Evolutionary conservation across 768 basidiomycete species (phyloP).

Genomic region (Amanita subjunquillea): DNA sequence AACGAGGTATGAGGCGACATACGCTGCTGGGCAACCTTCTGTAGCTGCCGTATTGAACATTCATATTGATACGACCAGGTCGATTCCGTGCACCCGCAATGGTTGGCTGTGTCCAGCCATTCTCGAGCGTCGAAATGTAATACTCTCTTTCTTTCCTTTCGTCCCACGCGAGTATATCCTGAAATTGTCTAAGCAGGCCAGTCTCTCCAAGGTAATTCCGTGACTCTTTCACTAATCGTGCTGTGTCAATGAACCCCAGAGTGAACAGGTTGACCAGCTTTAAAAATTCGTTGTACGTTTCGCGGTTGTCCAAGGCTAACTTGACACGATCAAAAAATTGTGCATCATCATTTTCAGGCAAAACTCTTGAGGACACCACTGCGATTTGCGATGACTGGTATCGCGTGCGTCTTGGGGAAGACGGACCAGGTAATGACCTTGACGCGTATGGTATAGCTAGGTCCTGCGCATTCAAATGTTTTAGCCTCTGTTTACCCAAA

Average conservation of each 20-base stretch:
- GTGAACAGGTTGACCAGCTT: constrained; percentile 93
- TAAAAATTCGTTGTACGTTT: constrained; percentile 88
- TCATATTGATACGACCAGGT: constrained; percentile 57
- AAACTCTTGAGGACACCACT: constrained; percentile 16
- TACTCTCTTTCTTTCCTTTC: constrained; percentile 55
- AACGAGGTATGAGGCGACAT: constrained; percentile 21
- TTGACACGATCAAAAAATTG: constrained; percentile 92
- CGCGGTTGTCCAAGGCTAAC: constrained; percentile 57
- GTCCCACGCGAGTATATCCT: constrained; percentile 83
- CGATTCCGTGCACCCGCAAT: constrained; percentile 28
- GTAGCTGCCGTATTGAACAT: constrained; percentile 80
- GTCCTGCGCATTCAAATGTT: constrained; percentile 29
- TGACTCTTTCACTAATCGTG: constrained; percentile 73
- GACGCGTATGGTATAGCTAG: constrained; percentile 25
- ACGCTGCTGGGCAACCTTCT: constrained; percentile 73
- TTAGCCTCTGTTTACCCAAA: constrained; percentile 22
- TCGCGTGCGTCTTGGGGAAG: constrained; percentile 24
- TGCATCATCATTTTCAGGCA: constrained; percentile 33
- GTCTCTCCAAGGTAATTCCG: constrained; percentile 66
- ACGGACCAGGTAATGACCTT: constrained; percentile 21
- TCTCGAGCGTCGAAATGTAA: constrained; percentile 36
- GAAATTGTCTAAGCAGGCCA: constrained; percentile 75
- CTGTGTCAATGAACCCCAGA: constrained; percentile 85
- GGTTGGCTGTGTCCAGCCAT: constrained; percentile 41
- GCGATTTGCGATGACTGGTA: constrained; percentile 12